phyloP scores from a whole-genome alignment of 2,329 filamentous ascomycete species.

The Zymoseptoria passerinii region DNA sequence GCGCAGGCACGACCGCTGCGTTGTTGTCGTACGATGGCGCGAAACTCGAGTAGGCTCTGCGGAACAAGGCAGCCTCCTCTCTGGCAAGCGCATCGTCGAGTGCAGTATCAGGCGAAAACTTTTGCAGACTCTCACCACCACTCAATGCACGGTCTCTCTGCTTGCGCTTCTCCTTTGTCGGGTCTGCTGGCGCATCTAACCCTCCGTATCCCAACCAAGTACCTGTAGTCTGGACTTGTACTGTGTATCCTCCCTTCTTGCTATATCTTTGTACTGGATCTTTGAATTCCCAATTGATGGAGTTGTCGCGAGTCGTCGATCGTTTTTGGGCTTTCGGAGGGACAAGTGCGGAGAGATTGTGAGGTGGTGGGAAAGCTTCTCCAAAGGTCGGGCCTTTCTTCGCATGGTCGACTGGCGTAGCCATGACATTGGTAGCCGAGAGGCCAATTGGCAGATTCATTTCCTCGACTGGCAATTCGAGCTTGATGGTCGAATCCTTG shows the following conservation, averaged over 20 bases:
- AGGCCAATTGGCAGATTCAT: slow-evolving; percentile 66
- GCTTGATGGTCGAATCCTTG: slow-evolving; percentile 14
- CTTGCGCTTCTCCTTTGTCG: slow-evolving; percentile 57
- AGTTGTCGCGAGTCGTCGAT: slow-evolving; percentile 51
- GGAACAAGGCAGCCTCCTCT: slow-evolving; percentile 62
- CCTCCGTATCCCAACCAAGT: slow-evolving; percentile 54
- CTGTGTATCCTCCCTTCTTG: slow-evolving; percentile 52
- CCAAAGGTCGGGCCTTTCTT: slow-evolving; percentile 57
- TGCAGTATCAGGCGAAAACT: slow-evolving; percentile 9
- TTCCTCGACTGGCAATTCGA: slow-evolving; percentile 47
- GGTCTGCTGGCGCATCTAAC: slow-evolving; percentile 39
- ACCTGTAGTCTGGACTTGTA: slow-evolving; percentile 56
- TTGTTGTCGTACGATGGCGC: slow-evolving; percentile 68
- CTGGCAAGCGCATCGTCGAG: slow-evolving; percentile 44
- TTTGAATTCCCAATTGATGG: slow-evolving; percentile 40
- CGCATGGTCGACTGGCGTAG: slow-evolving; percentile 37
- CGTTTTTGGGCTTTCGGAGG: slow-evolving; percentile 61
- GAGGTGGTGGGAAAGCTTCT: slow-evolving; percentile 62
- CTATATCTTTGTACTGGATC: slow-evolving; percentile 23
- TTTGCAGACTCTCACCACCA: slow-evolving; percentile 46
- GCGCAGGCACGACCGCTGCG: slow-evolving; percentile 59
- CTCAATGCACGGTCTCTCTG: slow-evolving; percentile 66
- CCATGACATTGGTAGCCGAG: slow-evolving; percentile 57
- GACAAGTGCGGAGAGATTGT: slow-evolving; percentile 56
- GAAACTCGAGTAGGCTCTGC: slow-evolving; percentile 71